A percentile compares a stretch with the other conserved stretches of the same genome.
phyloP scores from a whole-genome alignment of 176 grass and related monocot genomes.

The Oryza coarctata region DNA sequence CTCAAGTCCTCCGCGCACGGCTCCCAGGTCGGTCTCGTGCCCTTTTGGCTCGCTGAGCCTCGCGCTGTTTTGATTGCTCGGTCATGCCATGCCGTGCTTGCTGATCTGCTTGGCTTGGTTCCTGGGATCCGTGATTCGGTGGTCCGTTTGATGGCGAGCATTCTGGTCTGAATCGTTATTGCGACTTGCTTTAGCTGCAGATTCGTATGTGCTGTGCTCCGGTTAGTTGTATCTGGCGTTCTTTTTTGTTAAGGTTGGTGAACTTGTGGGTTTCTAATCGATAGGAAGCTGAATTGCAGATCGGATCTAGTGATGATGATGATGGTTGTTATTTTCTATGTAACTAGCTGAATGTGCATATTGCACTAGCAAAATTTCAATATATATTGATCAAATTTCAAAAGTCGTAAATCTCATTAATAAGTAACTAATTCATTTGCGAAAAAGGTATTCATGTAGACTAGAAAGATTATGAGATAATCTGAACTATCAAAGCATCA shows the following conservation, averaged over 20 bases:
- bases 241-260: neutral
- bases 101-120: neutral
- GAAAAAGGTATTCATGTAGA: neutral
- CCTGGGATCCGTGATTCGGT: neutral
- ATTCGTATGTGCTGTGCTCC: neutral
- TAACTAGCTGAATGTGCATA: neutral
- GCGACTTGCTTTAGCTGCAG: neutral
- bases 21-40: conserved; percentile 48
- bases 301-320: conserved; percentile 22
- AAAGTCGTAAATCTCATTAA: neutral
- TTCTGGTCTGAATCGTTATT: neutral
- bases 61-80: too few relatives aligned
- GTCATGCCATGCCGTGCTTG: too few relatives aligned
- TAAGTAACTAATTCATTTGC: neutral
- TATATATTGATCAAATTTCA: neutral
- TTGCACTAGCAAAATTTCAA: neutral
- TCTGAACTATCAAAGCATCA: neutral
- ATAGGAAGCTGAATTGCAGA: neutral
- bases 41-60: too few relatives aligned
- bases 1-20: conserved; percentile 86
- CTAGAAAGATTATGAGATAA: neutral
- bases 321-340: neutral
- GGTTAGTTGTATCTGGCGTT: neutral
- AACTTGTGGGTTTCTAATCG: neutral
- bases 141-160: neutral